Percentiles rank a stretch among this genome's conserved stretches.
These are phyloP conservation scores for Logfia minima DNA, from an alignment of 129 eudicot genomes.

Conservation along the genomic window DNA sequence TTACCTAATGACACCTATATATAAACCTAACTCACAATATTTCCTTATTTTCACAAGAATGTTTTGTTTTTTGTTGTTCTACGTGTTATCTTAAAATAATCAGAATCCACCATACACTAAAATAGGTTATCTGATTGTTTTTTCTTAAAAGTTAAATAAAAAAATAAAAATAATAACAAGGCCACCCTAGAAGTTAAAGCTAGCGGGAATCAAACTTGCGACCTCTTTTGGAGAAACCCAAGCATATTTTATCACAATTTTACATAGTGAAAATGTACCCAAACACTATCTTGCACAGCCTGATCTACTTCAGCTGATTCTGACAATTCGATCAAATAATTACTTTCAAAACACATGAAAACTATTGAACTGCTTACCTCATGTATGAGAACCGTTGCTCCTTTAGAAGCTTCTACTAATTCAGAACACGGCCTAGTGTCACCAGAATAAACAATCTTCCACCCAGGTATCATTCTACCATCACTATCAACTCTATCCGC, in stretches of 20 bases:
- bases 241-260: too few species aligned
- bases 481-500: slow-evolving; percentile 41
- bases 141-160: background rate
- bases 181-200: too few species aligned
- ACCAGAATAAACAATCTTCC: slow-evolving; percentile 96
- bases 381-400: slow-evolving; percentile 88
- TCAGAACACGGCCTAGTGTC: slow-evolving; percentile 88
- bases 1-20: background rate
- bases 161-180: background rate
- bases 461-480: slow-evolving; percentile 67
- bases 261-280: too few species aligned
- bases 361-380: slow-evolving; percentile 52
- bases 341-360: too few species aligned
- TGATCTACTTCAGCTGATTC: too few species aligned
- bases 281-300: too few species aligned
- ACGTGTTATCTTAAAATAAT: background rate
- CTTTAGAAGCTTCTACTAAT: slow-evolving; percentile 69
- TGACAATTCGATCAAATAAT: too few species aligned
- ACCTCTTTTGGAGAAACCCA: too few species aligned
- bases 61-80: background rate
- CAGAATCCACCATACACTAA: background rate
- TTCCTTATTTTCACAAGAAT: background rate
- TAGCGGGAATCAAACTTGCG: too few species aligned
- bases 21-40: background rate
- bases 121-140: background rate